Percentiles rank a stretch among this genome's conserved stretches.
Evolutionary conservation across 2,329 filamentous ascomycete genomes (phyloP).

Genomic region (Metarhizium humberi): DNA sequence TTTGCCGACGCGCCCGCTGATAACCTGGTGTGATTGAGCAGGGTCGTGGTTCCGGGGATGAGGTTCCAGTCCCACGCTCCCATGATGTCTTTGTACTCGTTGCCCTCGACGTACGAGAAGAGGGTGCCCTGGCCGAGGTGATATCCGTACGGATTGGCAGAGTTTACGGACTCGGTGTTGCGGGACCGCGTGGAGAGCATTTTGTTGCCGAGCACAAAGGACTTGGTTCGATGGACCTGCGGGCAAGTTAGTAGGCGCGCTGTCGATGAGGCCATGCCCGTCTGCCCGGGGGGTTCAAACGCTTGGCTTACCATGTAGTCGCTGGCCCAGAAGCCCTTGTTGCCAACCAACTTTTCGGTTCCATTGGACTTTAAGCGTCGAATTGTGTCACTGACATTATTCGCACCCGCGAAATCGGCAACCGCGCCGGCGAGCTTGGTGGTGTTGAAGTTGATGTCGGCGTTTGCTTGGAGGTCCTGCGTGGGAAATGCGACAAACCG

Average conservation of each 20-base stretch:
- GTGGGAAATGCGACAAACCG: slow-evolving; percentile 14
- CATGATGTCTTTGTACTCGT: slow-evolving; percentile 16
- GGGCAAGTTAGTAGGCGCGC: neutral
- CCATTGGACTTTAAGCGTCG: slow-evolving; percentile 12
- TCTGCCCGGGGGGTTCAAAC: neutral
- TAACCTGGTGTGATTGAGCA: slow-evolving; percentile 10
- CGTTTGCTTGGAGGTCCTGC: slow-evolving; percentile 12
- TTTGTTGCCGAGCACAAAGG: slow-evolving; percentile 12
- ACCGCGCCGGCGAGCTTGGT: slow-evolving; percentile 11
- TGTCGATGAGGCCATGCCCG: neutral
- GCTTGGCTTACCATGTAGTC: slow-evolving; percentile 13
- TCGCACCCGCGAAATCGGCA: slow-evolving; percentile 10
- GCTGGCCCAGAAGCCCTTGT: slow-evolving; percentile 15
- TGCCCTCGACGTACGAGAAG: slow-evolving; percentile 14
- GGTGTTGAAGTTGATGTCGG: slow-evolving; percentile 16
- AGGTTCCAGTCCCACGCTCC: slow-evolving; percentile 16
- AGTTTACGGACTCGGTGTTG: slow-evolving; percentile 13
- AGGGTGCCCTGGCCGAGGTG: slow-evolving; percentile 16
- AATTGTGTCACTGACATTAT: slow-evolving; percentile 9
- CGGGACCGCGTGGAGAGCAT: slow-evolving; percentile 12
- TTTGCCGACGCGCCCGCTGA: slow-evolving; percentile 3
- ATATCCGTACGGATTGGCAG: slow-evolving; percentile 14
- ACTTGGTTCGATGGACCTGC: slow-evolving; percentile 10
- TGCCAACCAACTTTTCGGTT: slow-evolving; percentile 12
- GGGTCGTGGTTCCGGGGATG: slow-evolving; percentile 13